These are phyloP conservation scores for Aspergillus ibericus DNA, from an alignment of 2,329 filamentous ascomycete species.

Conservation along the genomic window DNA sequence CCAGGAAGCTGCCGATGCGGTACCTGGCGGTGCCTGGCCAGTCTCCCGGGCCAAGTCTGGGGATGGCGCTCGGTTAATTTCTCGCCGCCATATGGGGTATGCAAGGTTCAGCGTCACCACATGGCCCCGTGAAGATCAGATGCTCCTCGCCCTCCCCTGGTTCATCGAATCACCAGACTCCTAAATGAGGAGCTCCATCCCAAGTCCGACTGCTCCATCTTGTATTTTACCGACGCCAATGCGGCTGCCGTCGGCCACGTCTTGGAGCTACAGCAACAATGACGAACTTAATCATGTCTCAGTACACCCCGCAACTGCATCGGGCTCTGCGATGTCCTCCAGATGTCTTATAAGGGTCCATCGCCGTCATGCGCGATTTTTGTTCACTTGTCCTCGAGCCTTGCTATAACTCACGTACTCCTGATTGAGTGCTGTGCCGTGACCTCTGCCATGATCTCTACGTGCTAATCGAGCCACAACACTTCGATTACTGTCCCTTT, in stretches of 20 bases:
- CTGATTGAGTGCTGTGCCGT: neutral
- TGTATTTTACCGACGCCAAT: slow-evolving; percentile 3
- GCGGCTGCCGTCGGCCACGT: neutral
- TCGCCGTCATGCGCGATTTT: neutral
- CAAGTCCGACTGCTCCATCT: neutral
- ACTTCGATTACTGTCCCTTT: neutral
- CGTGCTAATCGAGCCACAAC: neutral
- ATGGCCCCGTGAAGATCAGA: slow-evolving; percentile 4
- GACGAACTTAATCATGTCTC: slow-evolving; percentile 1
- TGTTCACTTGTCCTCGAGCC: neutral
- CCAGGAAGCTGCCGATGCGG: neutral
- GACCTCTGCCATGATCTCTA: neutral
- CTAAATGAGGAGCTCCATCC: neutral
- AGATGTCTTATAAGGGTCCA: neutral
- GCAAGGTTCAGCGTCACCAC: slow-evolving; percentile 1
- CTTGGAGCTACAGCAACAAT: neutral
- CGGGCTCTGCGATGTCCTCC: neutral
- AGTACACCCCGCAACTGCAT: neutral
- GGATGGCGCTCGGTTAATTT: neutral
- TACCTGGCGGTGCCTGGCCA: too few relatives aligned
- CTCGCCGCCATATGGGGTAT: neutral
- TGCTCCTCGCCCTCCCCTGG: neutral
- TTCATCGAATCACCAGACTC: neutral
- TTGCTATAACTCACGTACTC: neutral
- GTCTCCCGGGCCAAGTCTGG: neutral